Evolutionary conservation across 2,329 filamentous ascomycete species (phyloP), one percentile per base, ranked within the genome.

Genomic region (Aspergillus sp.): DNA sequence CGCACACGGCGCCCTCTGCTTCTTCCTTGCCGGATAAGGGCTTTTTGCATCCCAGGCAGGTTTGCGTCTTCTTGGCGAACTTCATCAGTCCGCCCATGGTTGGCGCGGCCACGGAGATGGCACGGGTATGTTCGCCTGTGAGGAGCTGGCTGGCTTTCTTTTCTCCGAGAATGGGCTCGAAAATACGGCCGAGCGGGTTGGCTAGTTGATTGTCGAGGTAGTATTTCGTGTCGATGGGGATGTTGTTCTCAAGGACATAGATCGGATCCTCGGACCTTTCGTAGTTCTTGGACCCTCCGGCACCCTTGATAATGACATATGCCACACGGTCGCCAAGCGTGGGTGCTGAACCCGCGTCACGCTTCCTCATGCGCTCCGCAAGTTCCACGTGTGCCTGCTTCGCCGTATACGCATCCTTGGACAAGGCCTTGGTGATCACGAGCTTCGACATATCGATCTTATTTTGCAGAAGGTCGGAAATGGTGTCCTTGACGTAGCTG

Each of bases 11-110:
- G 4, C 94, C 94, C 5, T 85, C 86, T 66, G 84, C 87, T 77
- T 97, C 94, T 49, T 90, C 85, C 67, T 91, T 90, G 61, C 87
- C 87, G 6, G 86, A 88, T 53, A 99, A 83, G 3, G 95, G 95
- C 77, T 97, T 97, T 84, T 98, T 99, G 86, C 95, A 99, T 3
- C 93, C 95, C 90, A 99, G 96, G 76, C 95, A 99, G 0, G 95
- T 98, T 79, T 93, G 88, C 3, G 95, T 99, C 82, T 96, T 97
- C 81, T 96, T 97, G 36, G 95, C 86, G 73, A 98, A 99, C 79
- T 96, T 97, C 95, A 99, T 99, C 64, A 99, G 82, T 0, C 95
- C 95, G 59, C 95, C 95, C 63, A 96, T 86, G 0, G 90, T 90
- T 0, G 96, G 94, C 19, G 92, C 95, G 2, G 94, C 93, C 23